Conservation (phyloP, 208 protist genomes). For the Jaenimonas drosophilae region DNA sequence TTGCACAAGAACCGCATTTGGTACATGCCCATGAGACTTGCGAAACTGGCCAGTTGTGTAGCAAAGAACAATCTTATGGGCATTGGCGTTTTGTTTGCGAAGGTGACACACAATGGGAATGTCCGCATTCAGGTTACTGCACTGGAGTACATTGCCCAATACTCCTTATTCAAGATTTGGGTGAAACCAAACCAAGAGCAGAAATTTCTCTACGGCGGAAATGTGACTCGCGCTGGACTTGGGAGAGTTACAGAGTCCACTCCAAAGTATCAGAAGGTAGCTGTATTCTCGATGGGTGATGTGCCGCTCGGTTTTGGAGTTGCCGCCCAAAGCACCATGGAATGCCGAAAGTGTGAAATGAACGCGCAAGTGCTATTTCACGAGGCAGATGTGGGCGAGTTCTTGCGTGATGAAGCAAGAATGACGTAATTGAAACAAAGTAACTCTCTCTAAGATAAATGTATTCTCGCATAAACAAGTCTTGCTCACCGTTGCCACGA, state of each 20-base stretch:
- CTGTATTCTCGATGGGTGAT: conserved; percentile 96
- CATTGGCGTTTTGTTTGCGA: conserved; percentile 84
- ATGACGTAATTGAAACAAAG: conserved; percentile 49
- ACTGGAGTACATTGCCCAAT: conserved; percentile 88
- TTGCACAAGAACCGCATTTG: conserved; percentile 89
- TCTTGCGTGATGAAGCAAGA: conserved; percentile 95
- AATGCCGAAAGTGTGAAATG: conserved; percentile 95
- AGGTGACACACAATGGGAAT: conserved; percentile 85
- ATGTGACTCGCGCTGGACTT: conserved; percentile 96
- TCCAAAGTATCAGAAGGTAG: conserved; percentile 95
- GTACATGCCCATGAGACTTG: conserved; percentile 83
- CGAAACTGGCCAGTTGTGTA: conserved; percentile 80
- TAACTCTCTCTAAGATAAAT: neutral
- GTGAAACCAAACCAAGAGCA: conserved; percentile 98
- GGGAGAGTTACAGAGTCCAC: conserved; percentile 98
- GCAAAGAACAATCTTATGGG: conserved; percentile 85
- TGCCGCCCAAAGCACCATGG: conserved; percentile 92
- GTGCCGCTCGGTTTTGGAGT: conserved; percentile 97
- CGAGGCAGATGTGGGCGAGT: conserved; percentile 98
- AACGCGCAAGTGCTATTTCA: conserved; percentile 95
- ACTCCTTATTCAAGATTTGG: conserved; percentile 97
- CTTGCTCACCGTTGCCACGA: neutral
- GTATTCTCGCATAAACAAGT: neutral
- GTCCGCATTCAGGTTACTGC: conserved; percentile 87
- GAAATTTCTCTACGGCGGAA: conserved; percentile 98